Conservation (phyloP, 2,329 filamentous ascomycete species). For the Chrysosporium queenslandicum region DNA sequence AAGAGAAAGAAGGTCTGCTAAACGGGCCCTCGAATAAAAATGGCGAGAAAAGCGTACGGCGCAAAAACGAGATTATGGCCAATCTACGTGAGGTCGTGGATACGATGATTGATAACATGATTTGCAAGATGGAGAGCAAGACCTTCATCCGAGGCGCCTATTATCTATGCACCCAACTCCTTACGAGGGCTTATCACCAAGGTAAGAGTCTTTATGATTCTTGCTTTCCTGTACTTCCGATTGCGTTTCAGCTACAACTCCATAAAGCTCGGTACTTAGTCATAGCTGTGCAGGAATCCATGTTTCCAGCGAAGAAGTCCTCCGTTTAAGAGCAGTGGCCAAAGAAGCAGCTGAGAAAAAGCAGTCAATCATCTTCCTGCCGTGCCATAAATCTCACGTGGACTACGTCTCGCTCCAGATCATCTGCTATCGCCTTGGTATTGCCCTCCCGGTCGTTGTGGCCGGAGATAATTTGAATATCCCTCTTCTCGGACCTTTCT, state of each 20-base stretch:
- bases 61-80: constrained; percentile 55
- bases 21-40: constrained; percentile 29
- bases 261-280: neutral
- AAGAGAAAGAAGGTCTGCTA: constrained; percentile 64
- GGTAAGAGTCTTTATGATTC: constrained; percentile 33
- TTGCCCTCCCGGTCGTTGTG: constrained; percentile 82
- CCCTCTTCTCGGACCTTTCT: constrained; percentile 74
- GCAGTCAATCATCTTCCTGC: constrained; percentile 91
- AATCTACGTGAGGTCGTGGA: constrained; percentile 73
- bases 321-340: constrained; percentile 71
- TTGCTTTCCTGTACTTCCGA: neutral
- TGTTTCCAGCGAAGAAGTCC: constrained; percentile 86
- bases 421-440: constrained; percentile 86
- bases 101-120: constrained; percentile 86
- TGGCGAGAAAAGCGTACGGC: constrained; percentile 11
- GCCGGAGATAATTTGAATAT: constrained; percentile 96
- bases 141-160: constrained; percentile 86
- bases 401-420: constrained; percentile 93
- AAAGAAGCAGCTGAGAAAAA: constrained; percentile 74
- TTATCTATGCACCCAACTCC: constrained; percentile 74
- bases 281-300: constrained; percentile 54
- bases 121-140: constrained; percentile 97
- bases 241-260: neutral
- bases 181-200: constrained; percentile 91
- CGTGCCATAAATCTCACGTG: constrained; percentile 88